Percentiles rank a stretch among this genome's conserved stretches.
Evolutionary conservation across 2,329 filamentous ascomycete genomes (phyloP).

Genomic region (Stromatinia cepivora): DNA sequence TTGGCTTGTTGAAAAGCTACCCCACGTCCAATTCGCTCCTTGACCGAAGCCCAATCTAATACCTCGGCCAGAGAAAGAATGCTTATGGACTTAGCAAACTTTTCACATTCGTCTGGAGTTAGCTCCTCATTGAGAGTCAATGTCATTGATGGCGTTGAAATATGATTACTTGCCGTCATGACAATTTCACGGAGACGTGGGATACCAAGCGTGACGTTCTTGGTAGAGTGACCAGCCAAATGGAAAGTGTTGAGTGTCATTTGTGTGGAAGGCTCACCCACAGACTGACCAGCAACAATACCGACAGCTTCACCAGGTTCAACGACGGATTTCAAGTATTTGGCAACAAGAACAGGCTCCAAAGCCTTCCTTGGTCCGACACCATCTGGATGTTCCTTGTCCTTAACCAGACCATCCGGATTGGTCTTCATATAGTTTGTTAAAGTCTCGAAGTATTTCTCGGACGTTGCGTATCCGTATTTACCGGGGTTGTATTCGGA

Average conservation of each 20-base stretch:
- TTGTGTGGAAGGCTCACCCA: constrained; percentile 96
- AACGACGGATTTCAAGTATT: constrained; percentile 88
- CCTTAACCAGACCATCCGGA: constrained; percentile 58
- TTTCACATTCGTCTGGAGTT: constrained; percentile 65
- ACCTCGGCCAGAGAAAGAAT: constrained; percentile 81
- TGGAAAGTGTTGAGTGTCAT: constrained; percentile 99
- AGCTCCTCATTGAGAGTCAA: constrained; percentile 75
- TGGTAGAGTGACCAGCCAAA: constrained; percentile 95
- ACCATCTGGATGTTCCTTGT: constrained; percentile 45
- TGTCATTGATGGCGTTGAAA: constrained; percentile 90
- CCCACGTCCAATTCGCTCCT: constrained; percentile 75
- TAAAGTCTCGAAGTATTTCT: constrained; percentile 74
- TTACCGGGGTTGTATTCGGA: constrained; percentile 73
- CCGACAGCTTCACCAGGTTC: constrained; percentile 96
- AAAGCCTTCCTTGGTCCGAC: constrained; percentile 46
- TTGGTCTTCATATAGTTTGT: constrained; percentile 79
- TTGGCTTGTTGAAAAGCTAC: constrained; percentile 71
- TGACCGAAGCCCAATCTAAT: constrained; percentile 76
- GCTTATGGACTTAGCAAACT: constrained; percentile 90
- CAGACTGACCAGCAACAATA: constrained; percentile 93
- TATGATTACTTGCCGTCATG: constrained; percentile 90
- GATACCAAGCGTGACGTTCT: constrained; percentile 98
- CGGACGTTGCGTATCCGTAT: constrained; percentile 83
- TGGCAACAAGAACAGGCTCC: constrained; percentile 81
- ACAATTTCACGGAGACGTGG: constrained; percentile 95